Conservation (phyloP, 148 eudicot genomes). For the Nepenthes gracilis region DNA sequence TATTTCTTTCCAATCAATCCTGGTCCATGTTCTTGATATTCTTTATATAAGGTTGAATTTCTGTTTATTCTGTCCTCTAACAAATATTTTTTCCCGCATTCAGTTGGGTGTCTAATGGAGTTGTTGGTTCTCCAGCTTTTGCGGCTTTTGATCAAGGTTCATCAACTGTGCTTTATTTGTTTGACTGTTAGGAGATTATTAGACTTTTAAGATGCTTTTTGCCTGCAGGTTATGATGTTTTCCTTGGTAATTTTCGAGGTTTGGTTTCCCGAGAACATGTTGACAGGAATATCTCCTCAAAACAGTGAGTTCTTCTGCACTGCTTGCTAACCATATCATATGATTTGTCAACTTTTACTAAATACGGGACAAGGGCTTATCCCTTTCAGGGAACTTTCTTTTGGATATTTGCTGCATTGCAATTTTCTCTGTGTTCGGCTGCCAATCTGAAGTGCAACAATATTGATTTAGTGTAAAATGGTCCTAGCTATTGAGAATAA, state of each 20-base stretch:
- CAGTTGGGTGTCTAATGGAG: constrained; percentile 95
- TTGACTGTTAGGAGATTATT: neutral
- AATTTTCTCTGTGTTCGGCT: neutral
- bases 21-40: too few species aligned
- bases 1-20: too few species aligned
- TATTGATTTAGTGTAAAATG: too few species aligned
- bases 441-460: too few species aligned
- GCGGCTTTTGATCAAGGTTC: constrained; percentile 99
- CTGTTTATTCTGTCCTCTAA: neutral
- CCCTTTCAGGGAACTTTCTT: neutral
- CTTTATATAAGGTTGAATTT: neutral
- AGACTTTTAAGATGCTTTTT: neutral
- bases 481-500: neutral
- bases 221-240: constrained; percentile 77
- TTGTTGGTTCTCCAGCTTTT: constrained; percentile 98
- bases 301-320: constrained; percentile 44
- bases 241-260: constrained; percentile 90
- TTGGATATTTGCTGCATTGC: too few species aligned
- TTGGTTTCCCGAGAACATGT: constrained; percentile 87
- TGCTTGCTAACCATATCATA: neutral
- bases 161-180: neutral
- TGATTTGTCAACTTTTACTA: neutral
- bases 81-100: neutral
- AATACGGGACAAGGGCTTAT: neutral
- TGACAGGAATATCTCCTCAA: constrained; percentile 65